phyloP scores from a whole-genome alignment of 1,284 basidiomycete genomes.

The Ceratobasidium sp. region DNA sequence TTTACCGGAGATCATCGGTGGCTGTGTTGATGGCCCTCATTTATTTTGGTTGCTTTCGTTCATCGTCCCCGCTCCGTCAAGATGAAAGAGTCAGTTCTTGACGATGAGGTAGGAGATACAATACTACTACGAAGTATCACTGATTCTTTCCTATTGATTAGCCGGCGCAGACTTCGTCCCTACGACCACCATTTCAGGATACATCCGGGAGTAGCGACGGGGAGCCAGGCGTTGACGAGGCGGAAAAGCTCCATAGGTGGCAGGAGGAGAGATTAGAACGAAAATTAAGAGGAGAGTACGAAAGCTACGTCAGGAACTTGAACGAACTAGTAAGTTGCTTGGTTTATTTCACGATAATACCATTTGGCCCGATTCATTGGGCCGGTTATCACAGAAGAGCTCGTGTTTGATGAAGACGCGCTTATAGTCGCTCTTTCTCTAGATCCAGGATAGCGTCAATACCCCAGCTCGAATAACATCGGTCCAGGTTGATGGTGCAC shows the following conservation, averaged over 20 bases:
- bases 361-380: background rate
- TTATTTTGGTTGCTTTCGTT: slow-evolving; percentile 11
- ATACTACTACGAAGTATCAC: background rate
- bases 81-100: slow-evolving; percentile 1
- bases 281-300: slow-evolving; percentile 81
- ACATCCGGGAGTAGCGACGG: slow-evolving; percentile 68
- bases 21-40: slow-evolving; percentile 27
- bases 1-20: slow-evolving; percentile 14
- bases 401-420: slow-evolving; percentile 32
- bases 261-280: slow-evolving; percentile 77
- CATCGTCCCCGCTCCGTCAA: background rate
- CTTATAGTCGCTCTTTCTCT: background rate
- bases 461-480: slow-evolving; percentile 75
- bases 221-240: slow-evolving; percentile 64
- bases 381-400: background rate
- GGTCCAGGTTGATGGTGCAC: slow-evolving; percentile 85
- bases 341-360: background rate
- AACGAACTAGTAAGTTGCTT: slow-evolving; percentile 74
- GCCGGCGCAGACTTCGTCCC: slow-evolving; percentile 56
- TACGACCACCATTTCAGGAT: slow-evolving; percentile 68
- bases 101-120: slow-evolving; percentile 11
- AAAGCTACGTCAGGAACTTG: slow-evolving; percentile 76
- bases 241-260: slow-evolving; percentile 74
- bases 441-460: slow-evolving; percentile 78
- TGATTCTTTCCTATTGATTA: background rate